Evolutionary conservation across 768 basidiomycete genomes (phyloP), one percentile per base, ranked within the genome.

Genomic region (Pulveroboletus sp.): DNA sequence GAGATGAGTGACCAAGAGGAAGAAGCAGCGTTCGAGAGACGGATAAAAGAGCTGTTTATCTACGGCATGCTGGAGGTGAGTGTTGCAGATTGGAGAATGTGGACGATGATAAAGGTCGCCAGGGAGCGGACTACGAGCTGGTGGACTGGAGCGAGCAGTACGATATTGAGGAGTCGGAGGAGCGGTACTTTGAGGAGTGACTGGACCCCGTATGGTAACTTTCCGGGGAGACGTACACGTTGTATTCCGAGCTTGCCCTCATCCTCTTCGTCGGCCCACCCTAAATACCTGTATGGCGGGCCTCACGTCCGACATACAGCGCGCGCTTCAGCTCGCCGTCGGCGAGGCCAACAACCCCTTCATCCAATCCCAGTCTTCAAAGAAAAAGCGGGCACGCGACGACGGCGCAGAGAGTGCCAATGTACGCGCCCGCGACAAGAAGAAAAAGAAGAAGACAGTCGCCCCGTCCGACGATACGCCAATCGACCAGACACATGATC

Each of bases 91-190:
- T 8, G 10, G 7, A 17, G 22, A 4, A 4, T 9, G 20, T 12
- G 7, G 16, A 24, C 37, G n/a, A 40, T 48, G 45, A 53, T 43
- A 35, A 39, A 43, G 47, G 19, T 45, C 27, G 47, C 20, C 61
- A 90, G 87, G 73, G 76, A 5, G 76, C 83, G 27, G 78, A 88
- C 56, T 90, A 90, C 49, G 85, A 85, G 51, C 62, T 63, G 43
- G 76, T 86, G 9, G 88, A 90, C 61, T 90, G 88, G 86, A 79
- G 81, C 58, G 88, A 90, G 47, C 71, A 71, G 34, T 76, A 85
- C 68, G 86, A 86, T 57, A 65, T 53, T 19, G 78, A 80, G 17
- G 71, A 76, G 50, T 84, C 85, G 49, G 67, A 77, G 55, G 86
- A 86, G 26, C 71, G 74, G 19, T 89, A 88, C 82, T 89, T 89